Percentiles rank a stretch among this genome's conserved stretches.
phyloP scores from a whole-genome alignment of 1,284 basidiomycete species.

The Cerrena zonata region DNA sequence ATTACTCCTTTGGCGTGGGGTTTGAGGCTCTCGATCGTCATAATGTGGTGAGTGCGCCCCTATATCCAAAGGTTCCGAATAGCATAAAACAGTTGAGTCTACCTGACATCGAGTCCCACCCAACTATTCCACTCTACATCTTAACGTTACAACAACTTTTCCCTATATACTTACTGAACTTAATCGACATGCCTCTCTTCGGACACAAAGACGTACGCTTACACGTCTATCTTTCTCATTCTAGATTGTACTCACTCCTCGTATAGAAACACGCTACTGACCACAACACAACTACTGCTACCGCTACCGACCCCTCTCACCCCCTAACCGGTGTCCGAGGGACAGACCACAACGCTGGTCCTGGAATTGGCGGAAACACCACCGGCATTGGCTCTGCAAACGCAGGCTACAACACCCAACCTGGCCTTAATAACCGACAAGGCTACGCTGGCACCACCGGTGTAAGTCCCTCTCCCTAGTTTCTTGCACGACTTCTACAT shows the following conservation, averaged over 20 bases:
- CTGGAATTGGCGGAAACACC: not conserved
- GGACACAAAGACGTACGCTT: slow-evolving; percentile 9
- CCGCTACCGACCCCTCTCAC: not conserved
- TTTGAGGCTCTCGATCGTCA: not conserved
- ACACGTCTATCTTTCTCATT: not conserved
- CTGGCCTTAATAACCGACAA: not conserved
- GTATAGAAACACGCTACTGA: not conserved
- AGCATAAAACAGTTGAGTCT: not conserved
- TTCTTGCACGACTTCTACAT: slow-evolving; percentile 5
- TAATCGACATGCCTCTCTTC: slow-evolving; percentile 16
- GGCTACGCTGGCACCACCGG: not conserved
- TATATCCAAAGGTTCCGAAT: not conserved
- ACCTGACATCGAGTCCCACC: not conserved
- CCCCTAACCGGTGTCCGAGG: not conserved
- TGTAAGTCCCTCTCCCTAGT: not conserved
- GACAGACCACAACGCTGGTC: not conserved
- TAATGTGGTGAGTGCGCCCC: not conserved
- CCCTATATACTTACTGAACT: not conserved
- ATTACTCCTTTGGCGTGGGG: no score
- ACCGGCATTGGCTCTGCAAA: not conserved
- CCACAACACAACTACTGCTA: not conserved
- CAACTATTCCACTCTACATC: slow-evolving; percentile 1
- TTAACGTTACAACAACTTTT: not conserved
- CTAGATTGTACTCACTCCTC: not conserved
- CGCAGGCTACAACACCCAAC: not conserved